A percentile compares a stretch with the other conserved stretches of the same genome.
Conservation (phyloP, 1,284 basidiomycete species). For the Takashimella koratensis region DNA sequence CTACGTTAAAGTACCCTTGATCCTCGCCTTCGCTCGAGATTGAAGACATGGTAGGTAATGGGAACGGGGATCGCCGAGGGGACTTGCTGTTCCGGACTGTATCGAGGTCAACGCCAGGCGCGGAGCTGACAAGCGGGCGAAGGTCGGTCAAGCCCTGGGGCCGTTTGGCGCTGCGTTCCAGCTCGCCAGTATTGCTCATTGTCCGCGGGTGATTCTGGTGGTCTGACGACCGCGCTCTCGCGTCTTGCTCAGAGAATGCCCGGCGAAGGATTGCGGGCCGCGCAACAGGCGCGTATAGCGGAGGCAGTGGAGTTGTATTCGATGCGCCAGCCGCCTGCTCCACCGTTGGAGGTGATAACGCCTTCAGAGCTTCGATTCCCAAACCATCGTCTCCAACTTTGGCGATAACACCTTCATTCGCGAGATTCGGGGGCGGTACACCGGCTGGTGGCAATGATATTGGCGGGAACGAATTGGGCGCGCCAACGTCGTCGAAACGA, state of each 20-base stretch:
- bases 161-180: constrained; percentile 23
- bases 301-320: too few species aligned
- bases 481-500: background rate
- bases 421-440: background rate
- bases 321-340: too few species aligned
- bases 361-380: background rate
- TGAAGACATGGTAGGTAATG: background rate
- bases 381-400: background rate
- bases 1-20: too few species aligned
- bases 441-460: constrained; percentile 21
- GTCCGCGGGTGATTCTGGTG: constrained; percentile 20
- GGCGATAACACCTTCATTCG: background rate
- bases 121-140: constrained; percentile 9
- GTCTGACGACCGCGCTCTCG: constrained; percentile 6
- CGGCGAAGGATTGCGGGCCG: constrained; percentile 25
- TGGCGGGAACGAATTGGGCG: constrained; percentile 11
- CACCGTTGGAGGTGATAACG: background rate
- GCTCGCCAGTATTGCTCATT: constrained; percentile 17
- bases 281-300: constrained; percentile 22
- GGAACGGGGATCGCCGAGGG: constrained; percentile 16
- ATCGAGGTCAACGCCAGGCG: constrained; percentile 7
- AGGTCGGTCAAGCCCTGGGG: constrained; percentile 7
- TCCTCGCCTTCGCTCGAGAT: background rate
- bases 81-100: constrained; percentile 14
- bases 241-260: constrained; percentile 31